Evolutionary conservation across 2,329 filamentous ascomycete genomes (phyloP).

Genomic region (Nemania serpens): DNA sequence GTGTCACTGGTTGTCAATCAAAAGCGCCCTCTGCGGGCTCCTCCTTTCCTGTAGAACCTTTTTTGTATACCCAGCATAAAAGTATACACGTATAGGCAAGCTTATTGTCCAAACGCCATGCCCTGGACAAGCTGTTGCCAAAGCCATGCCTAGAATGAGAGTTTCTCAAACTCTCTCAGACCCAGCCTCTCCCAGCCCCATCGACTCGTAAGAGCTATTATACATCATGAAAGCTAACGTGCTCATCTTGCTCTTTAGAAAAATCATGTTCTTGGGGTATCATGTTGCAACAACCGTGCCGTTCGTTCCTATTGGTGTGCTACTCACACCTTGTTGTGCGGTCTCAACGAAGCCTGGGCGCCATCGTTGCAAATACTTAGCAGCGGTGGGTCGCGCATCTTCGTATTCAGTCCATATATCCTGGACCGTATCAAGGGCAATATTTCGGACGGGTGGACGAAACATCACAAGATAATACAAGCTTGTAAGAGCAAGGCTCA

Average conservation of each 20-base stretch:
- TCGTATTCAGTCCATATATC: constrained; percentile 71
- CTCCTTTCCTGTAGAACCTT: neutral
- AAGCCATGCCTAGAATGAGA: constrained; percentile 13
- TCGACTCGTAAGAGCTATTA: constrained; percentile 14
- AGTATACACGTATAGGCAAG: constrained; percentile 2
- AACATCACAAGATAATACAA: constrained; percentile 70
- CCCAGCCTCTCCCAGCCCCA: neutral
- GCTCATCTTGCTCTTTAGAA: neutral
- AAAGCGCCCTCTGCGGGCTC: neutral
- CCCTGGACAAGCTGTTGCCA: constrained; percentile 3
- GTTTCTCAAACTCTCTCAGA: neutral
- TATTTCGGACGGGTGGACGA: constrained; percentile 65
- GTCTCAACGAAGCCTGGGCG: constrained; percentile 58
- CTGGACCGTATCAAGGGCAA: constrained; percentile 67
- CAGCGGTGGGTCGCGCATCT: constrained; percentile 65
- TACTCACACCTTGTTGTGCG: constrained; percentile 33
- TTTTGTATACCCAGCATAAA: neutral
- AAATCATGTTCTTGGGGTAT: constrained; percentile 28
- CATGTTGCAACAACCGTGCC: constrained; percentile 31
- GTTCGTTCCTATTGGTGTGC: constrained; percentile 28
- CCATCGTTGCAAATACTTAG: constrained; percentile 66
- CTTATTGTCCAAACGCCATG: constrained; percentile 24
- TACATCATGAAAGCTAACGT: constrained; percentile 20
- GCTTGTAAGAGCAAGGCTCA: constrained; percentile 66
- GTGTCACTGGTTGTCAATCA: neutral